Evolutionary conservation across 2,329 filamentous ascomycete species (phyloP).

Genomic region (Pestalotiopsis sp.): DNA sequence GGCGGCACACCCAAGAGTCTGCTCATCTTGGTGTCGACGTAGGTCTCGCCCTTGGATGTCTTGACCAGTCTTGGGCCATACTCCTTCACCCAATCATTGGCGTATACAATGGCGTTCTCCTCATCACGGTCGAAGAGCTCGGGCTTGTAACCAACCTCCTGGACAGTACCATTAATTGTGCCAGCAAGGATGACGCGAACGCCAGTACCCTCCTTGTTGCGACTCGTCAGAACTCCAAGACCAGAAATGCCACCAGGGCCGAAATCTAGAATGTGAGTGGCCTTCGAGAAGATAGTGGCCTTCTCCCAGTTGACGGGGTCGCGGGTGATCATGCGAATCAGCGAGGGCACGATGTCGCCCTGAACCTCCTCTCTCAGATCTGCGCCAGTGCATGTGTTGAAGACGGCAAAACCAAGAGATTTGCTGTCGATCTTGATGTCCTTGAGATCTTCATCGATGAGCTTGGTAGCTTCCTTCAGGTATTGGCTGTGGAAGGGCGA

Average conservation of each 20-base stretch:
- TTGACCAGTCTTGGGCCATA: slow-evolving; percentile 91
- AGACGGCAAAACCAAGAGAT: slow-evolving; percentile 81
- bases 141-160: slow-evolving; percentile 95
- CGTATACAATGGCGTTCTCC: slow-evolving; percentile 91
- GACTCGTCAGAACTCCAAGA: slow-evolving; percentile 92
- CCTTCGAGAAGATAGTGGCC: slow-evolving; percentile 85
- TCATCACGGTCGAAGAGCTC: slow-evolving; percentile 97
- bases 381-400: slow-evolving; percentile 84
- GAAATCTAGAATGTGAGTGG: slow-evolving; percentile 95
- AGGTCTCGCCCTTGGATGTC: slow-evolving; percentile 85
- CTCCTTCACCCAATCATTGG: slow-evolving; percentile 96
- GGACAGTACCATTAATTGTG: slow-evolving; percentile 85
- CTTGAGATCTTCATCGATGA: slow-evolving; percentile 86
- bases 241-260: slow-evolving; percentile 96
- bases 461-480: slow-evolving; percentile 75
- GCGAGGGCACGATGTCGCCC: slow-evolving; percentile 80
- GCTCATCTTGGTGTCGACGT: slow-evolving; percentile 96
- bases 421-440: slow-evolving; percentile 75
- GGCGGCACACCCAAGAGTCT: slow-evolving; percentile 82
- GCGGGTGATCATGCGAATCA: slow-evolving; percentile 91
- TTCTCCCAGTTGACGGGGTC: slow-evolving; percentile 96
- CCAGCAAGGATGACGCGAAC: slow-evolving; percentile 95
- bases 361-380: slow-evolving; percentile 73
- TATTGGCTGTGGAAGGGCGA: slow-evolving; percentile 98
- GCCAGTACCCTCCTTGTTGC: slow-evolving; percentile 98